Percentiles rank a stretch among this genome's conserved stretches.
These are phyloP conservation scores for Pythium scleroteichum DNA, from an alignment of 352 stramenopile genomes.

Conservation along the genomic window DNA sequence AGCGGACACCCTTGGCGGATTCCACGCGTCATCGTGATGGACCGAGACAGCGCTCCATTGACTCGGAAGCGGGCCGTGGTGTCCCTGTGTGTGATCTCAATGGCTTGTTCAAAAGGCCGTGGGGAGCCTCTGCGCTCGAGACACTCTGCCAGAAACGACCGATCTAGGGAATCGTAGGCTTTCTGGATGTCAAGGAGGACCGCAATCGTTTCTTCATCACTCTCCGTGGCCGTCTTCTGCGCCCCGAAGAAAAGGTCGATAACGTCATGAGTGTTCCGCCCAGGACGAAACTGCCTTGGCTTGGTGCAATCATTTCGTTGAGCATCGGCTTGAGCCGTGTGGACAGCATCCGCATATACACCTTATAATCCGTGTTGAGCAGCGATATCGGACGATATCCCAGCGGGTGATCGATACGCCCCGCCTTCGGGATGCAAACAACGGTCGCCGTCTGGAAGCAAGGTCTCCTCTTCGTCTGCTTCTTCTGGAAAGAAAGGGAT, in stretches of 20 bases:
- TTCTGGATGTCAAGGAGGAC: constrained; percentile 14
- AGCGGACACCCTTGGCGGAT: constrained; percentile 18
- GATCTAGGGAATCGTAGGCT: constrained; percentile 13
- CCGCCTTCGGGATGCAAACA: constrained; percentile 8
- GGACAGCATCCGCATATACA: background rate
- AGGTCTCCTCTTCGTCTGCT: no score
- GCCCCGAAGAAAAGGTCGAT: background rate
- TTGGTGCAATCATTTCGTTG: background rate
- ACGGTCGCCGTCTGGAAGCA: no score
- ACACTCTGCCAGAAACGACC: background rate
- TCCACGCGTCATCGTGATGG: background rate
- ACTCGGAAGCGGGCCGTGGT: constrained; percentile 7
- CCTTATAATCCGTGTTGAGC: constrained; percentile 17
- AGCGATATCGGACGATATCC: constrained; percentile 10
- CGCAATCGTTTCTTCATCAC: no score
- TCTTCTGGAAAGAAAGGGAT: no score
- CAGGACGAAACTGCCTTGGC: constrained; percentile 12
- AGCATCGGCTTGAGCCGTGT: background rate
- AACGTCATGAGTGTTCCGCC: constrained; percentile 2
- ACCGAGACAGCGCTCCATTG: background rate
- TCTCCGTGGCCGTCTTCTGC: background rate
- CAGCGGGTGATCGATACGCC: background rate
- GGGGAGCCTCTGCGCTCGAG: background rate
- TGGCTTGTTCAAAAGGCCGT: background rate
- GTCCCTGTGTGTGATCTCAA: background rate